phyloP scores from a whole-genome alignment of 2,329 filamentous ascomycete species.

The Ophiostoma sp. region DNA sequence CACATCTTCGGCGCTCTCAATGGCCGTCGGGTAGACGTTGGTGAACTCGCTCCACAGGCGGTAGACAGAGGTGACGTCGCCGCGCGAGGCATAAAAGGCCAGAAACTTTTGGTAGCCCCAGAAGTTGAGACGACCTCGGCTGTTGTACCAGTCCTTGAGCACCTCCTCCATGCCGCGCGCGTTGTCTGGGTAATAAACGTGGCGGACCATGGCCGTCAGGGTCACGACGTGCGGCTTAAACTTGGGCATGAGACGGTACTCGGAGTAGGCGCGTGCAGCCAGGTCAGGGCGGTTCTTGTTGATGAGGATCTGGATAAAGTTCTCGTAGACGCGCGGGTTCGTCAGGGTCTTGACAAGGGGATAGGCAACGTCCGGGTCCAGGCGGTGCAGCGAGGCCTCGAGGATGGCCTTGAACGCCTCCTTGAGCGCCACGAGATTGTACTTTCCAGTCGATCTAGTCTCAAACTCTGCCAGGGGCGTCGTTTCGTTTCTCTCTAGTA shows the following conservation, averaged over 20 bases:
- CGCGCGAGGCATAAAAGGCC: constrained; percentile 49
- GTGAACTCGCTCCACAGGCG: constrained; percentile 49
- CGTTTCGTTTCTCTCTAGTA: not conserved
- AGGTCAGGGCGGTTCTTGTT: constrained; percentile 36
- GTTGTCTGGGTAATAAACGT: constrained; percentile 41
- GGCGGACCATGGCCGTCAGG: constrained; percentile 47
- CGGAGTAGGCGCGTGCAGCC: constrained; percentile 46
- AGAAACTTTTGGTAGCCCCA: constrained; percentile 52
- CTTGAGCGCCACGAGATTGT: not conserved
- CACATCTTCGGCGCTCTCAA: constrained; percentile 36
- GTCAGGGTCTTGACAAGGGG: constrained; percentile 45
- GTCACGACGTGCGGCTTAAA: constrained; percentile 42
- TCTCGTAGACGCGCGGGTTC: constrained; percentile 45
- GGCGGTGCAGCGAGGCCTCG: constrained; percentile 17
- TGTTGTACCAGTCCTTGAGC: constrained; percentile 50
- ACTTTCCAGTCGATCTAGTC: not conserved
- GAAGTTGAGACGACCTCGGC: constrained; percentile 43
- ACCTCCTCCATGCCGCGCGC: constrained; percentile 47
- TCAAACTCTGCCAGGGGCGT: not conserved
- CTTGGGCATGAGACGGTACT: constrained; percentile 47
- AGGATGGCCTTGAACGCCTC: constrained; percentile 24
- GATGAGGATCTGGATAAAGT: constrained; percentile 43
- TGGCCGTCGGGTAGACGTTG: constrained; percentile 34
- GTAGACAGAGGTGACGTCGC: constrained; percentile 49
- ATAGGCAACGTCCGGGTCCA: constrained; percentile 34